Base-by-base conservation (phyloP, 2,329 filamentous ascomycete genomes). In the Furcasterigmium sp. region DNA sequence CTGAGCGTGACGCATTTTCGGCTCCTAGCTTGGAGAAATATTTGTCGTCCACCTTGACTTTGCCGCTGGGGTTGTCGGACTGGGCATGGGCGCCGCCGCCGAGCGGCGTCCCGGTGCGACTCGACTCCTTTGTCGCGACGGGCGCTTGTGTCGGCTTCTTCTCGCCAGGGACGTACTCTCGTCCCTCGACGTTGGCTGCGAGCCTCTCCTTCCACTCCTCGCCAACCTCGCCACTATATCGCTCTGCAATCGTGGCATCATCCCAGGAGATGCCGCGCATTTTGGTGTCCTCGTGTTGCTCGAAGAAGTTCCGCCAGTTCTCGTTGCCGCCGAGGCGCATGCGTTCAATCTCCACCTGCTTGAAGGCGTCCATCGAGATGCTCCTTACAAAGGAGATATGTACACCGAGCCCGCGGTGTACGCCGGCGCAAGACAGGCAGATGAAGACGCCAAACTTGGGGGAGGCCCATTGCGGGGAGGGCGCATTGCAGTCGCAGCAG, bases 361-460 rank as follows among this genome's bases (percentile, higher is more conserved):
- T 98, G 75, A 98, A 97, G 45, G 90, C 90, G 70, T 98, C 93
- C 93, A 98, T 98, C 49, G 89, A 95, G 59, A 97, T 93, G 58
- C 87, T 93, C 47, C 93, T 86, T 51, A 98, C 91, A 69, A 98
- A 98, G 62, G 90, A 95, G 65, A 98, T 95, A 73, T 98, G 93
- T 28, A 98, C 93, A 48, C 93, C 93, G 23, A 98, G 81, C 3
- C 90, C 90, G 50, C 93, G 86, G 69, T 98, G 93, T 42, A 93
- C 87, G 55, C 93, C 93, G 26, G 91, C 91, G 72, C 93, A 98
- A 51, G 85, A 88, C 41, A 98, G 82, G 68, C 93, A 98, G 76
- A 98, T 96, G 73, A 98, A 98, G 65, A 95, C 88, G 60, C 91
- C 91, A 62, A 98, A 95, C 68, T 98, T 98, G 51, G 93, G 93